Conservation (phyloP, 2,329 filamentous ascomycete genomes). For the Blastomyces emzantsi region DNA sequence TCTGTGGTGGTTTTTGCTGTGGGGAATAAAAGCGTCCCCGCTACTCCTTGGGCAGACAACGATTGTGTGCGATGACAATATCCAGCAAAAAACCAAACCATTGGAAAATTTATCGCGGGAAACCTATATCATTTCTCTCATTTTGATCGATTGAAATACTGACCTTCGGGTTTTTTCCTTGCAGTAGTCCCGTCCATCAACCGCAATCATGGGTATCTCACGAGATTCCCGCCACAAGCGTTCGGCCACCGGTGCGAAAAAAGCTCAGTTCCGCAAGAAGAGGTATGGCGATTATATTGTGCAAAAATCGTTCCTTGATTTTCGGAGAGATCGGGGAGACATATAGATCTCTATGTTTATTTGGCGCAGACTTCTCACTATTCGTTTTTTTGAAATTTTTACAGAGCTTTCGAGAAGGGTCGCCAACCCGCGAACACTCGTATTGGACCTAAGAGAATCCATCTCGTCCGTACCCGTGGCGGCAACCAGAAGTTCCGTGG, state of each 20-base stretch:
- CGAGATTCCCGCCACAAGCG: constrained; percentile 99
- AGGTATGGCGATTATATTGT: constrained; percentile 34
- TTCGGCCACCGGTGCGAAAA: constrained; percentile 97
- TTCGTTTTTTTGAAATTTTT: constrained; percentile 41
- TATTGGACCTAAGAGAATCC: constrained; percentile 95
- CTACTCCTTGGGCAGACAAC: neutral
- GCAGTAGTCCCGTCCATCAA: constrained; percentile 46
- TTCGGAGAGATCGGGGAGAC: neutral
- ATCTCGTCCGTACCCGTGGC: constrained; percentile 93
- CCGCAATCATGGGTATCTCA: constrained; percentile 97
- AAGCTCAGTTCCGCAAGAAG: constrained; percentile 70
- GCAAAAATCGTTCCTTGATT: neutral
- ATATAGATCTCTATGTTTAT: constrained; percentile 43
- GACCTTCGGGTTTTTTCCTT: neutral
- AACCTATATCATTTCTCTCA: neutral
- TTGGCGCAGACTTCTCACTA: constrained; percentile 52
- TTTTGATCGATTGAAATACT: neutral
- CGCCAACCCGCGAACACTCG: constrained; percentile 99
- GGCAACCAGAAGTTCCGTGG: constrained; percentile 99
- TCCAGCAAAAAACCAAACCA: neutral
- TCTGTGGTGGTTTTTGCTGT: neutral
- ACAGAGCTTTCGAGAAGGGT: constrained; percentile 99
- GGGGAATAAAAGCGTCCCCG: neutral
- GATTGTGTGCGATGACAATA: constrained; percentile 4
- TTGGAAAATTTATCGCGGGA: neutral